Evolutionary conservation across 164 flowering plant species (phyloP), one percentile per base, ranked within the genome.

Genomic region (Nymphaea thermarum): DNA sequence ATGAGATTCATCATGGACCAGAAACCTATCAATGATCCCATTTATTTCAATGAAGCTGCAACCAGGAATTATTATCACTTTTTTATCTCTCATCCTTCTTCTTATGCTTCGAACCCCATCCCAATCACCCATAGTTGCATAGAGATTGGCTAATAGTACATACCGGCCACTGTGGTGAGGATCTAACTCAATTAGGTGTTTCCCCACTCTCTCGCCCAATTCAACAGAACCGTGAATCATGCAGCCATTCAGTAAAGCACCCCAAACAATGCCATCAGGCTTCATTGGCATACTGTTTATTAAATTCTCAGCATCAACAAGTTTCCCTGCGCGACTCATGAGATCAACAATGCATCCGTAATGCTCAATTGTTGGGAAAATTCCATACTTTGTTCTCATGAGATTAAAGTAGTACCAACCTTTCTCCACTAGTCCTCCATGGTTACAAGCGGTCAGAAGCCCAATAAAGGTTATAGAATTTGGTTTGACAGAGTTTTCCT

Each of bases 271-370:
- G 15, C 57, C 66, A 55, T 71, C 70, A 3, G 74, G 70, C 70
- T 71, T 51, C 70, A 71, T 67, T 8, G 70, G 70, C 74, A 71
- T 71, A 51, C 66, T 67, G 36, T 42, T 18, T 43, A 71, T 67
- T 36, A 71, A 63, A 4, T 17, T 18, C 55, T 67, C 66, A 4
- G 74, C 74, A 64, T 71, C 74, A 4, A 25, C 66, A 63, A 71
- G 17, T 51, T 12, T 60, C 55, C 70, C 74, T 0, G 74, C 74
- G 6, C 67, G 66, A 18, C 70, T 69, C 67, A 71, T 51, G 45
- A 71, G 67, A 53, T 71, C 74, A 15, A 71, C 70, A 60, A 71
- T 71, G 67, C 74, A 71, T 4, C 74, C 74, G 8, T 71, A 71
- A 57, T 71, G 74, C 55, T 71, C 74, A 53, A 71, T 53, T 42